A percentile compares a stretch with the other conserved stretches of the same genome.
Evolutionary conservation across 2,329 filamentous ascomycete genomes (phyloP).

Genomic region (Microsporum ferrugineum): DNA sequence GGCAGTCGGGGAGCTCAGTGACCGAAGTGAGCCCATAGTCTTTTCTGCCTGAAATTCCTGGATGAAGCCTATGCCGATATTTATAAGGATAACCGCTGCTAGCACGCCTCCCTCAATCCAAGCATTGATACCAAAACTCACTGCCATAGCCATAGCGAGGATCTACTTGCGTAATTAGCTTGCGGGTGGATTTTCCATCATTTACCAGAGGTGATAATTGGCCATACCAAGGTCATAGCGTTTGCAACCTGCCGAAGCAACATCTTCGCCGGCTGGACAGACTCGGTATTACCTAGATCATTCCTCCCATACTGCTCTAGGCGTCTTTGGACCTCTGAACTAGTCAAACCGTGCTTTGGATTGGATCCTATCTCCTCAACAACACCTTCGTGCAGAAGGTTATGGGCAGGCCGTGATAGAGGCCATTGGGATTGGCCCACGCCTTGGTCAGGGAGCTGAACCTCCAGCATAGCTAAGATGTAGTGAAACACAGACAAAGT

Average conservation of each 20-base stretch:
- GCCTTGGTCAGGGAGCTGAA: background rate
- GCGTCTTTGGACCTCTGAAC: conserved; percentile 43
- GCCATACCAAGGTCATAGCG: conserved; percentile 51
- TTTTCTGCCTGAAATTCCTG: conserved; percentile 44
- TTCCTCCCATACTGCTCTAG: conserved; percentile 50
- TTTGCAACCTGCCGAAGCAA: conserved; percentile 54
- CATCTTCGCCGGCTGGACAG: conserved; percentile 40
- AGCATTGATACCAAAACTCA: conserved; percentile 46
- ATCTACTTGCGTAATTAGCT: conserved; percentile 23
- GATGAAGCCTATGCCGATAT: conserved; percentile 47
- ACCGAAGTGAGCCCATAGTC: conserved; percentile 43
- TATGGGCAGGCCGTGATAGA: conserved; percentile 52
- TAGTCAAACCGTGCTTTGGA: conserved; percentile 46
- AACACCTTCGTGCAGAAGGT: conserved; percentile 44
- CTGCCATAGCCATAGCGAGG: conserved; percentile 46
- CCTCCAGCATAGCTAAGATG: background rate
- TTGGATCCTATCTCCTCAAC: conserved; percentile 46
- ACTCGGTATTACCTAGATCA: conserved; percentile 48
- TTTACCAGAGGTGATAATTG: background rate
- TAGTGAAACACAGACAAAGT: background rate
- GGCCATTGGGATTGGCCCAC: conserved; percentile 22
- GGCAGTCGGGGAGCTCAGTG: conserved; percentile 40
- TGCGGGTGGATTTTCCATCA: conserved; percentile 6
- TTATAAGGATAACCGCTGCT: conserved; percentile 45
- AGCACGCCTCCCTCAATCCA: conserved; percentile 52